Percentiles rank a stretch among this genome's conserved stretches.
These are phyloP conservation scores for Candolleomyces efflorescens DNA, from an alignment of 768 basidiomycete genomes.

Conservation along the genomic window DNA sequence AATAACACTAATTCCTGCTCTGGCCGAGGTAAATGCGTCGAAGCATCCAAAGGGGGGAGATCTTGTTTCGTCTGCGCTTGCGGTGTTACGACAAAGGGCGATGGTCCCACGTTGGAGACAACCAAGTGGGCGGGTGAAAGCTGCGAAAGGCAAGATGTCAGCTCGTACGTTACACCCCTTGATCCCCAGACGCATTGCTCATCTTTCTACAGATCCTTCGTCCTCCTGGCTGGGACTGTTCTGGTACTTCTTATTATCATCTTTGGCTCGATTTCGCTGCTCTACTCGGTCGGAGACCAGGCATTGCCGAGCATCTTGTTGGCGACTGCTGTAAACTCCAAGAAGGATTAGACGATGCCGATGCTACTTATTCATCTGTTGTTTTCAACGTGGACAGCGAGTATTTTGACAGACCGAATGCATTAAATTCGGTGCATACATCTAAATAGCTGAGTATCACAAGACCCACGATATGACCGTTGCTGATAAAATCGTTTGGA, in stretches of 20 bases:
- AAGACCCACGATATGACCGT: too few relatives aligned
- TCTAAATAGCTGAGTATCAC: background rate
- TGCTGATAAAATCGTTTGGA: too few relatives aligned
- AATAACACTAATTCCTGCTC: constrained; percentile 66
- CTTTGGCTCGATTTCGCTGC: constrained; percentile 61
- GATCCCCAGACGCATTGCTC: background rate
- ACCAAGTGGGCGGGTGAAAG: constrained; percentile 70
- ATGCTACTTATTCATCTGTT: background rate
- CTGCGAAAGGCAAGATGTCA: constrained; percentile 78
- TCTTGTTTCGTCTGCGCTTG: constrained; percentile 56
- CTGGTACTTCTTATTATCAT: constrained; percentile 61
- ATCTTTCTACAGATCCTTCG: constrained; percentile 54
- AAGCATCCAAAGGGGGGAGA: constrained; percentile 54
- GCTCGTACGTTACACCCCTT: constrained; percentile 51
- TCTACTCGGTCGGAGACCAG: constrained; percentile 56
- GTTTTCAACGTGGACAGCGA: background rate
- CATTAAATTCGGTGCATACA: background rate
- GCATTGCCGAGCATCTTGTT: constrained; percentile 73
- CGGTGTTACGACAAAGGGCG: constrained; percentile 42
- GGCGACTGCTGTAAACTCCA: constrained; percentile 49
- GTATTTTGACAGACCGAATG: background rate
- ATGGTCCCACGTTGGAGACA: constrained; percentile 48
- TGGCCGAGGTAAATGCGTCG: constrained; percentile 63
- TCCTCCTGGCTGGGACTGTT: constrained; percentile 65
- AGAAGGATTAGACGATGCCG: constrained; percentile 44